Conservation (phyloP, 2,329 filamentous ascomycete species). For the Diaporthe vaccinii region DNA sequence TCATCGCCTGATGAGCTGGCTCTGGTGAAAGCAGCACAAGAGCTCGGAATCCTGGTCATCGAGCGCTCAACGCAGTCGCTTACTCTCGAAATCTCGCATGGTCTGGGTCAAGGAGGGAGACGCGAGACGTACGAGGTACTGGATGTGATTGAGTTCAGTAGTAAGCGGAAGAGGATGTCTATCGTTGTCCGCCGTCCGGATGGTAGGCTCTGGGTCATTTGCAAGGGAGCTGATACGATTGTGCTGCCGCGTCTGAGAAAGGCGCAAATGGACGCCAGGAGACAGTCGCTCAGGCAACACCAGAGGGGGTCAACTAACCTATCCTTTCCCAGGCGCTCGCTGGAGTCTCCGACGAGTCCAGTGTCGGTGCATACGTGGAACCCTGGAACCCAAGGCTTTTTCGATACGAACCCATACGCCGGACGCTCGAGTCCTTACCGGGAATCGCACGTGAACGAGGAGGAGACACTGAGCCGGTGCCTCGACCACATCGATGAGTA, state of each 20-base stretch:
- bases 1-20: constrained; percentile 92
- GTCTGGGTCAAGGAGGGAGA: constrained; percentile 52
- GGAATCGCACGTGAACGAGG: constrained; percentile 57
- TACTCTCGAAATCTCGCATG: constrained; percentile 62
- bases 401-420: neutral
- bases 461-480: constrained; percentile 80
- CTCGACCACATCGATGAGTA: constrained; percentile 93
- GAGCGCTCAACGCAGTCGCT: constrained; percentile 81
- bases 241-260: constrained; percentile 83
- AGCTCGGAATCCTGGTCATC: constrained; percentile 84
- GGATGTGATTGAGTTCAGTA: constrained; percentile 92
- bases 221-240: constrained; percentile 90
- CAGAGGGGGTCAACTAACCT: constrained; percentile 60
- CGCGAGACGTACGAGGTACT: constrained; percentile 78
- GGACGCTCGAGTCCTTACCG: neutral
- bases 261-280: constrained; percentile 74
- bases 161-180: constrained; percentile 91
- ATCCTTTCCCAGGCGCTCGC: constrained; percentile 54
- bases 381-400: constrained; percentile 59
- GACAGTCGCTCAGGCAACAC: constrained; percentile 67
- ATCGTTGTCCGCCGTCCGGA: constrained; percentile 88
- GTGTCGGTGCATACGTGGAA: neutral
- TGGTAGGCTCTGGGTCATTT: constrained; percentile 83
- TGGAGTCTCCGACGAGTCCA: constrained; percentile 67
- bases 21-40: constrained; percentile 85